Conservation (phyloP, 2,329 filamentous ascomycete species). For the Botryotinia convoluta region DNA sequence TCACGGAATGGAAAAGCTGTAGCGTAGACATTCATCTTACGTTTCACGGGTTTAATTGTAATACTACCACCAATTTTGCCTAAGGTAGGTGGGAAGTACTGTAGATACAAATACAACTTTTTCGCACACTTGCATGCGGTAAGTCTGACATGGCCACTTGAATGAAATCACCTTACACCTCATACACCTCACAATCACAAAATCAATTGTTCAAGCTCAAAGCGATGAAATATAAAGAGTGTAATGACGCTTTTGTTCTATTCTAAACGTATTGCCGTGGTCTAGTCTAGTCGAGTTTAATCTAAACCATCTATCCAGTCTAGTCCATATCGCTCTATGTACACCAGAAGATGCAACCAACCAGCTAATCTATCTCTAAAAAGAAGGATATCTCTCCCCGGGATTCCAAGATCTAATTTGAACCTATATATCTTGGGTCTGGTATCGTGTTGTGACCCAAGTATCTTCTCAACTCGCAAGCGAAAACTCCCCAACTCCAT, state of each 20-base stretch:
- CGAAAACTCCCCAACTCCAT: slow-evolving; percentile 12
- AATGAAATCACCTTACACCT: not conserved
- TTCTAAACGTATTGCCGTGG: not conserved
- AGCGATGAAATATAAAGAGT: not conserved
- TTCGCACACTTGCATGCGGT: not conserved
- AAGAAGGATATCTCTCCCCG: not conserved
- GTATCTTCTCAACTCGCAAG: not conserved
- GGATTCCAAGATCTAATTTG: not conserved
- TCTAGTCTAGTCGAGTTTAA: not conserved
- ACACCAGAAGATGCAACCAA: not conserved
- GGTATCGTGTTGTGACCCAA: not conserved
- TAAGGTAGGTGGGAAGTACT: not conserved
- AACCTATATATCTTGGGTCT: not conserved
- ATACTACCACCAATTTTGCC: not conserved
- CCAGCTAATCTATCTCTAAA: slow-evolving; percentile 1
- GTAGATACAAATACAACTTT: not conserved
- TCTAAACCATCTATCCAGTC: not conserved
- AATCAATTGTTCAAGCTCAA: not conserved
- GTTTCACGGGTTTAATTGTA: not conserved
- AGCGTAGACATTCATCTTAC: not conserved
- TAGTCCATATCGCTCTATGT: not conserved
- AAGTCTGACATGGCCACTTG: not conserved
- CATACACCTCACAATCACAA: not conserved
- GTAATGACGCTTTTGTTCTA: not conserved
- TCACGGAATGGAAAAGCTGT: rapidly evolving